phyloP scores from a whole-genome alignment of 352 stramenopile species.

The Phytophthora gonapodyides region DNA sequence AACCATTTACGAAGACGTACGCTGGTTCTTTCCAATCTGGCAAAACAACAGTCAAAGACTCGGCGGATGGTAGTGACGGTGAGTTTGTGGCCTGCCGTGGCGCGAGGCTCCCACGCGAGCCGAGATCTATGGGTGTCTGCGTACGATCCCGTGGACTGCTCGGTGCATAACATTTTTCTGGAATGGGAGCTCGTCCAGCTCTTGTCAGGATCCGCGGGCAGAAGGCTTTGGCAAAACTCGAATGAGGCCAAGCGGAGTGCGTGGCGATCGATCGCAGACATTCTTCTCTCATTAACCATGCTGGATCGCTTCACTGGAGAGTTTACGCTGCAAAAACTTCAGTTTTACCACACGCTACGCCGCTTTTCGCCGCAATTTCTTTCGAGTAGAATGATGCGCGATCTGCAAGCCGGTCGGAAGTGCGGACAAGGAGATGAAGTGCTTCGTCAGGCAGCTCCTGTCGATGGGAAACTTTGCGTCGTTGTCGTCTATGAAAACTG shows the following conservation, averaged over 20 bases:
- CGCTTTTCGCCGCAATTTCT: conserved; percentile 56
- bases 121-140: conserved; percentile 51
- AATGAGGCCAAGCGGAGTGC: conserved; percentile 18
- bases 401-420: conserved; percentile 59
- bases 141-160: conserved; percentile 51
- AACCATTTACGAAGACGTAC: conserved; percentile 50
- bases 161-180: conserved; percentile 61
- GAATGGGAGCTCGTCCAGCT: conserved; percentile 71
- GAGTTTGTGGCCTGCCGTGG: conserved; percentile 36
- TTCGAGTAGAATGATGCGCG: conserved; percentile 63
- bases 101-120: conserved; percentile 2
- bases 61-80: conserved; percentile 57
- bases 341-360: conserved; percentile 71
- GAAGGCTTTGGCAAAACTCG: conserved; percentile 19
- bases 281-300: conserved; percentile 57
- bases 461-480: conserved; percentile 57
- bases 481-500: conserved; percentile 79
- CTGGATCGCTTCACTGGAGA: conserved; percentile 74
- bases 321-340: conserved; percentile 70
- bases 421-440: conserved; percentile 75
- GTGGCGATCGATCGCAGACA: conserved; percentile 42
- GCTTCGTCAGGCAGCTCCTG: conserved; percentile 51
- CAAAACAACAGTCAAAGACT: conserved; percentile 10
- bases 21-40: conserved; percentile 37
- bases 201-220: conserved; percentile 35